Base-by-base conservation (phyloP, 225 moss, liverwort and hornwort genomes). In the Pleurozium schreberi region DNA sequence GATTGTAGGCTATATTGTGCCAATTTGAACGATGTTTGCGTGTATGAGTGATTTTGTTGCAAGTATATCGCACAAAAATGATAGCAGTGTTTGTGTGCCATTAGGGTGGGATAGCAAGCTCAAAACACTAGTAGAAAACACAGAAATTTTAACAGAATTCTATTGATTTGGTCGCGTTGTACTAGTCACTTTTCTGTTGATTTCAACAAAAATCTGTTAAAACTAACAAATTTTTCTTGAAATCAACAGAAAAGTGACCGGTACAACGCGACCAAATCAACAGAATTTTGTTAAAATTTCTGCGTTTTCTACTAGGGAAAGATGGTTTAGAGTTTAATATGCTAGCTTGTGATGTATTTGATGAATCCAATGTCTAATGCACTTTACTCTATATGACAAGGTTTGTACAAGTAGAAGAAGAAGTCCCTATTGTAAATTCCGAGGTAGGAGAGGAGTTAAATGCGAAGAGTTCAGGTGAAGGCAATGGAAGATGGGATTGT, bases 371-470 rank as follows among this genome's bases (percentile, higher is more conserved):
- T 52, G 8, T 26, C 14, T 38, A 27, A 6, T 57, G 18, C 4
- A n/a, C n/a, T 18, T 27, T 2, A 9, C 0, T 53, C 0, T 34
- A 21, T 28, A 17, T 4, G 8, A 73, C 27, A 27, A 27, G 16
- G 71, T 5, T 27, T 27, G 16, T 27, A 43, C 16, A 43, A 43
- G 5, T 71, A n/a, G n/a, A n/a, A n/a, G n/a, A n/a, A n/a, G n/a
- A n/a, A n/a, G 16, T 74, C 8, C 4, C 12, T 36, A 52, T 36
- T 8, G 3, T 21, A 21, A 9, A 34, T 5, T 49, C 5, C 0
- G 0, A 75, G 8, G 12, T 33, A 75, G 2, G 1, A 0, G 2
- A 75, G 5, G 33, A 52, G 4, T 25, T 10, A 4, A 76, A 12
- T 77, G 34, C 0, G 1, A 53, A 76, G 14, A 52, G 2, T 53